phyloP scores from a whole-genome alignment of 805 yeast species.

The Lipomyces starkeyi region DNA sequence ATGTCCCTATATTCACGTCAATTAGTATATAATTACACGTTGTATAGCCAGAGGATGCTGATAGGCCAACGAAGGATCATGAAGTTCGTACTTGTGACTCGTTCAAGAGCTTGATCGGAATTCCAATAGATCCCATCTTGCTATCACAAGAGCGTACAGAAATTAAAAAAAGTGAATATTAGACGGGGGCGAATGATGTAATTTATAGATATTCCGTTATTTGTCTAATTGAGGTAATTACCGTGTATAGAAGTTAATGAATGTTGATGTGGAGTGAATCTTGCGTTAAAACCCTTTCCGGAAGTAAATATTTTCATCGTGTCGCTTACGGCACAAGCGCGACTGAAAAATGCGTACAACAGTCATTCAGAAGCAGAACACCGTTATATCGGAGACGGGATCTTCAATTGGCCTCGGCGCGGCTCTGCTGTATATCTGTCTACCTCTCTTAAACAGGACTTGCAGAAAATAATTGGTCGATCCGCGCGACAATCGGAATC shows the following conservation, averaged over 20 bases:
- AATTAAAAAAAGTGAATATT: not conserved
- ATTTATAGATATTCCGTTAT: not conserved
- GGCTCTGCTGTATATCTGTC: not conserved
- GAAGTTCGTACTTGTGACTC: conserved; percentile 67
- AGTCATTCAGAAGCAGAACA: not conserved
- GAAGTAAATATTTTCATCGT: no score
- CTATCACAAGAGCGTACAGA: not conserved
- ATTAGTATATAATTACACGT: not conserved
- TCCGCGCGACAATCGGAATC: not conserved
- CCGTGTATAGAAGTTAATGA: not conserved
- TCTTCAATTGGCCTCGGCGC: not conserved
- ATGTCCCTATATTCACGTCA: conserved; percentile 65
- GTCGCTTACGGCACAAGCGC: not conserved
- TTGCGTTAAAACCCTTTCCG: not conserved
- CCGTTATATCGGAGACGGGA: not conserved
- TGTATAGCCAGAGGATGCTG: not conserved
- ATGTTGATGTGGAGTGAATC: no score
- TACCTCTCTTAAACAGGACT: no score
- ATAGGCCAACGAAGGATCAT: not conserved
- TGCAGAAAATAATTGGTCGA: not conserved
- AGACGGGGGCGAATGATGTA: not conserved
- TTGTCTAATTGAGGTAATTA: not conserved
- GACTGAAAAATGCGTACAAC: not conserved
- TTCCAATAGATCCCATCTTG: conserved; percentile 66
- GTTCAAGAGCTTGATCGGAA: conserved; percentile 83